Base-by-base conservation (phyloP, 306 rosid genomes). In the Rubus parviflorus region DNA sequence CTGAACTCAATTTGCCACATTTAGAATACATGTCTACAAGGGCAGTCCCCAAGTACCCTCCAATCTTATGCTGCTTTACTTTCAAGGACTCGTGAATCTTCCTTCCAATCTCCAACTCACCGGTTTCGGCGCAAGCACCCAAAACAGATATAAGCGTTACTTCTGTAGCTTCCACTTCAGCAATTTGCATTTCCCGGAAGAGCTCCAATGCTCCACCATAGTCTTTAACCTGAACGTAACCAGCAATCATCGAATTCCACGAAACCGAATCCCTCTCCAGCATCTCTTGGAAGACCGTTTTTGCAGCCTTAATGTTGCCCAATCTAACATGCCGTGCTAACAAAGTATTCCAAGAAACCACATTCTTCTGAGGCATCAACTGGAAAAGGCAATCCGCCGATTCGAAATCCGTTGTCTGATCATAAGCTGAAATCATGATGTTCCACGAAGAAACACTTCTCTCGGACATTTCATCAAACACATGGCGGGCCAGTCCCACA, bases 331-430 rank as follows among this genome's bases (percentile, higher is more conserved):
- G 77, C 68, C 94, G 70, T 3, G 83, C 81, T 10, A 89, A 60
- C n/a, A 87, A 13, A 2, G 87, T 91, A 70, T 91, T 91, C 94
- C 92, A 89, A 9, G 94, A 89, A 56, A 83, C 87, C 69, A 89
- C 87, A 79, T 85, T 88, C 81, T 75, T 89, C 76, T 15, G 58
- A 38, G 97, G 97, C 92, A 89, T 91, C 14, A 52, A 71, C 13
- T 19, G 71, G 11, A 88, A 78, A 54, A 91, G 89, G 49, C 23
- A 15, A 88, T 88, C 87, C 9, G 92, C 89, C 0, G 88, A 66
- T 19, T 82, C 73, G 68, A 74, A 85, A 76, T 91, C 91, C 9
- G 43, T 43, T 25, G 81, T 20, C 54, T 70, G 89, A 77, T 91
- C 75, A 52, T 89, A 91, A 0, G 88, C 91, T 1, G 87, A 80